Base-by-base conservation (phyloP, 768 basidiomycete species). In the Boletus sensibilis region DNA sequence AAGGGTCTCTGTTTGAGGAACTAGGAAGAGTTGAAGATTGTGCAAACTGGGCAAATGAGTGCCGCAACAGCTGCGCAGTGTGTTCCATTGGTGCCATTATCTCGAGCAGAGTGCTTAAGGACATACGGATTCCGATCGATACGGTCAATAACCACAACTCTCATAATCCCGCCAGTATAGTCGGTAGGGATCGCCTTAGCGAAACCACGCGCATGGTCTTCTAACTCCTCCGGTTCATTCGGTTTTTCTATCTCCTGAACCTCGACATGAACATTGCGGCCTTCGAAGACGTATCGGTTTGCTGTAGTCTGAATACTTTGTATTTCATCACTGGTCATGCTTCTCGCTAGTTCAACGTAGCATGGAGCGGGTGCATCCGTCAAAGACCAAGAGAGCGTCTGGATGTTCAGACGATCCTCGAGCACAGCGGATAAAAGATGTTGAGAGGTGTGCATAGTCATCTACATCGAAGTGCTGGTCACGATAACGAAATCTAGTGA, bases 371-470 rank as follows among this genome's bases (percentile, higher is more conserved):
- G 88, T 60, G 76, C 82, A 18, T 76, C 72, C 0, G 87, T 85
- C 53, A 92, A 76, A n/a, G 88, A 88, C 91, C 92, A 93, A 2
- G 87, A 87, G 21, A 92, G 78, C 3, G 92, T 93, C 8, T 84
- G 83, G 27, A 92, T 75, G 33, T 81, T 70, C 38, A 90, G 76
- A 4, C 73, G 74, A 23, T 78, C 76, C 64, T 92, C 89, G 5
- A 93, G 76, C n/a, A 92, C 76, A 1, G 90, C 89, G 14, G 90
- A 92, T 23, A 93, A 80, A 42, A 92, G 77, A 59, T 92, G 92
- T 64, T 93, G 92, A 0, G 87, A 87, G 1, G 90, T 92, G 69
- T 94, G 91, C 82, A 90, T 83, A 16, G 84, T 82, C 87, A 90
- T 90, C 87, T 90, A 61, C 42, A 41, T 25, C 37, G 12, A 25